Percentiles rank a stretch among this genome's conserved stretches.
Evolutionary conservation across 108 stramenopile species (phyloP).

Genomic region (Pseudonitzschia delicatissima): DNA sequence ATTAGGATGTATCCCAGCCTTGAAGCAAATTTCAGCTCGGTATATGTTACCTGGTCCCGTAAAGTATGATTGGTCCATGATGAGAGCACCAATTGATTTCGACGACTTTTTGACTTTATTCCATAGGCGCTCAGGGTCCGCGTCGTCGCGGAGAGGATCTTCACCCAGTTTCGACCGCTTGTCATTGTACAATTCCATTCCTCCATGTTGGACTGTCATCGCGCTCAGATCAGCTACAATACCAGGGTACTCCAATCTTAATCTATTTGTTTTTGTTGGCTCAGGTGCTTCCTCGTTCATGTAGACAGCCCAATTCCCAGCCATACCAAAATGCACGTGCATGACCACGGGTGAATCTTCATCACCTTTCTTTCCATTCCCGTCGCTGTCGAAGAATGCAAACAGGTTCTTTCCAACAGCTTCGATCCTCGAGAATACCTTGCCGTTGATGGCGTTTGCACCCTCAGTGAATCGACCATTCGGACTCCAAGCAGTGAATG

Average conservation of each 20-base stretch:
- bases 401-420: constrained; percentile 81
- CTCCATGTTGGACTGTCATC: constrained; percentile 72
- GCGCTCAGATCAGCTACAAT: constrained; percentile 62
- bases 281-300: constrained; percentile 42
- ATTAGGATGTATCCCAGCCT: constrained; percentile 66
- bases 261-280: constrained; percentile 48
- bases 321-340: constrained; percentile 81
- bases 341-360: constrained; percentile 33
- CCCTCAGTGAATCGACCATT: constrained; percentile 70
- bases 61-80: constrained; percentile 79
- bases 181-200: constrained; percentile 37
- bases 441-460: constrained; percentile 48
- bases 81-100: constrained; percentile 58
- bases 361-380: constrained; percentile 14
- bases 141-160: constrained; percentile 71
- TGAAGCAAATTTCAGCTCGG: constrained; percentile 74
- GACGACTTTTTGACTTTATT: constrained; percentile 47
- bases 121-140: constrained; percentile 53
- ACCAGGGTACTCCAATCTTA: constrained; percentile 47
- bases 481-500: constrained; percentile 51
- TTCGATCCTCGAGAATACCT: constrained; percentile 54
- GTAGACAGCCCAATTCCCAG: constrained; percentile 62
- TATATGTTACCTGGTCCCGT: constrained; percentile 77
- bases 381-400: constrained; percentile 51
- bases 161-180: constrained; percentile 59